Base-by-base conservation (phyloP, 108 stramenopile species). In the Cylindrotheca fusiformis region DNA sequence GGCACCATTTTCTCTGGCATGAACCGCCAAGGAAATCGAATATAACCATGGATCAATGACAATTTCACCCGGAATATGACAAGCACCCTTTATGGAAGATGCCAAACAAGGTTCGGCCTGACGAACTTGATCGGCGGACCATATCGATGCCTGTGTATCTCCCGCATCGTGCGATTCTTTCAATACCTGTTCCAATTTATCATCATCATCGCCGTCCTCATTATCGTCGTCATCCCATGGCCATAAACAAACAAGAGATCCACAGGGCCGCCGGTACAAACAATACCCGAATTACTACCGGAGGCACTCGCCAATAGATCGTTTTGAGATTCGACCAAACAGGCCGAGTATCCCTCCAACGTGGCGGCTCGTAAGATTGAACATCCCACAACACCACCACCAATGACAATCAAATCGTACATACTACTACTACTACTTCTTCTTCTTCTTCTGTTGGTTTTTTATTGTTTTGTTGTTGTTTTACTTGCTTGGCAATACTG, bases 31-130 rank as follows among this genome's bases (percentile, higher is more conserved):
- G 23, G 86, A 79, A 36, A 94, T 72, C 0, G 87, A 82, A 60
- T 80, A 83, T 30, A 90, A 58, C 88, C 88, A 90, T n/a, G 92
- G 86, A 67, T 94, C 88, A 1, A 88, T 83, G 28, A 90, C 87
- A 21, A 85, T 72, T 81, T 94, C 92, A 17, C 86, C 82, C 10
- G 80, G 86, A 60, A 87, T 86, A 50, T 86, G 83, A 24, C 87
- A 71, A 46, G 87, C 92, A 24, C 86, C 87, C 24, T n/a, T 20
- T 27, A 79, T 80, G 26, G 46, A 19, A 5, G 27, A 33, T 32
- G 72, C 59, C 14, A 93, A 29, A 19, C 80, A 67, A 0, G 82
- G 82, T 63, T 93, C 91, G 36, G 76, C 14, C 36, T 61, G 24
- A 0, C n/a, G 22, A 4, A 89, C 69, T 65, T 72, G 55, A 5